These are phyloP conservation scores for Saccharomyces hybrid DNA, from an alignment of 1,139 yeast genomes.

Conservation along the genomic window DNA sequence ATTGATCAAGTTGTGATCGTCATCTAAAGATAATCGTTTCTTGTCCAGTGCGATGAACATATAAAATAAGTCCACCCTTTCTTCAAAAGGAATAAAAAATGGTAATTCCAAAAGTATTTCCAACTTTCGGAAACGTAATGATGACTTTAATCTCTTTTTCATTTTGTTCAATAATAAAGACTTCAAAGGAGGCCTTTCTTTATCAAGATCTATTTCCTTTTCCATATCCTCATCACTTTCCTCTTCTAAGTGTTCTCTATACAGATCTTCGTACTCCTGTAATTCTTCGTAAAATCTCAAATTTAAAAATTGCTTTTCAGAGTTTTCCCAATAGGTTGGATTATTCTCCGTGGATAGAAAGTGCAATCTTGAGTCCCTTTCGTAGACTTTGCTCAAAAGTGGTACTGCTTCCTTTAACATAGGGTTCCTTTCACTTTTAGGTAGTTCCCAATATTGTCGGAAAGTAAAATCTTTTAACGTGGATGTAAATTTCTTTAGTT, in stretches of 20 bases:
- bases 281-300: constrained; percentile 21
- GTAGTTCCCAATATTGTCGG: constrained; percentile 42
- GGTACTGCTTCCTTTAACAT: constrained; percentile 40
- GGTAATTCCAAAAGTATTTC: constrained; percentile 62
- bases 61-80: constrained; percentile 68
- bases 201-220: constrained; percentile 10
- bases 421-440: constrained; percentile 15
- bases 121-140: constrained; percentile 30
- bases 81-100: constrained; percentile 67
- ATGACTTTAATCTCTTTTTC: constrained; percentile 7
- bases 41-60: constrained; percentile 51
- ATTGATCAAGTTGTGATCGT: constrained; percentile 15
- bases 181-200: constrained; percentile 1
- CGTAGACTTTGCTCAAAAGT: constrained; percentile 60
- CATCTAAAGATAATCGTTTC: constrained; percentile 26
- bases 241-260: constrained; percentile 19
- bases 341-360: constrained; percentile 36
- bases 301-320: constrained; percentile 14
- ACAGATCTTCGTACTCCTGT: constrained; percentile 24
- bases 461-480: constrained; percentile 53
- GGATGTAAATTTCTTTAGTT: constrained; percentile 41
- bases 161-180: constrained; percentile 9
- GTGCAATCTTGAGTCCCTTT: constrained; percentile 60
- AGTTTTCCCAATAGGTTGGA: constrained; percentile 48
- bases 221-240: constrained; percentile 16